phyloP scores from a whole-genome alignment of 345 rosid genomes.

The Eucalyptus melliodora region DNA sequence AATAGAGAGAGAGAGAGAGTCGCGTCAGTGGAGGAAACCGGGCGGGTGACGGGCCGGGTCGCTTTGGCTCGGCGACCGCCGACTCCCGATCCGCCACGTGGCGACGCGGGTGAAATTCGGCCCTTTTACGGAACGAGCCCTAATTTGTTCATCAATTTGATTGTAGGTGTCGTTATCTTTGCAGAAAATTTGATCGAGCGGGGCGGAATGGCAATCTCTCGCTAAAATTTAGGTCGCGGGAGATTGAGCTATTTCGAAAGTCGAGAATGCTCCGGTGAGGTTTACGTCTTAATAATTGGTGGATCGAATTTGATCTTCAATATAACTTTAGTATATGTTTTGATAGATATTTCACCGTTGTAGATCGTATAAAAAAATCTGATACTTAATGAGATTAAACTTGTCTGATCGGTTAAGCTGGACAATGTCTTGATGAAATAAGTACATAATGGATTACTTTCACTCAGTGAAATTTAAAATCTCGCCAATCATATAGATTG shows the following conservation, averaged over 20 bases:
- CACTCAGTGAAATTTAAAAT: not conserved
- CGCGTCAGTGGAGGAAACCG: not conserved
- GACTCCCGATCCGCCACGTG: not conserved
- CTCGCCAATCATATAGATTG: not conserved
- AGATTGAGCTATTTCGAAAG: not conserved
- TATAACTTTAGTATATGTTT: fast-evolving
- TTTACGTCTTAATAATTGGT: too few relatives aligned
- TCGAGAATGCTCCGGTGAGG: not conserved
- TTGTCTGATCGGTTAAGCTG: not conserved
- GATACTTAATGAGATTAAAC: not conserved
- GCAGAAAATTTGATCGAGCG: fast-evolving
- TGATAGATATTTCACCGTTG: fast-evolving
- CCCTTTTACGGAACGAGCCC: not conserved
- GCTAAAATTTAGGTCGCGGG: not conserved
- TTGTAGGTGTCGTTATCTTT: not conserved
- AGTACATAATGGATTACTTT: not conserved
- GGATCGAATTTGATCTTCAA: not conserved
- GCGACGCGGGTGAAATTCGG: not conserved
- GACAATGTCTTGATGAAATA: not conserved
- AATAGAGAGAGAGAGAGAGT: too few relatives aligned
- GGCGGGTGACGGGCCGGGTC: not conserved
- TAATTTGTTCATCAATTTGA: not conserved
- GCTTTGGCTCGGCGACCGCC: not conserved
- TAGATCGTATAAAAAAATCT: not conserved
- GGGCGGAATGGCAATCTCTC: not conserved